A percentile compares a stretch with the other conserved stretches of the same genome.
phyloP scores from a whole-genome alignment of 352 stramenopile genomes.

The Blastocystis sp. region DNA sequence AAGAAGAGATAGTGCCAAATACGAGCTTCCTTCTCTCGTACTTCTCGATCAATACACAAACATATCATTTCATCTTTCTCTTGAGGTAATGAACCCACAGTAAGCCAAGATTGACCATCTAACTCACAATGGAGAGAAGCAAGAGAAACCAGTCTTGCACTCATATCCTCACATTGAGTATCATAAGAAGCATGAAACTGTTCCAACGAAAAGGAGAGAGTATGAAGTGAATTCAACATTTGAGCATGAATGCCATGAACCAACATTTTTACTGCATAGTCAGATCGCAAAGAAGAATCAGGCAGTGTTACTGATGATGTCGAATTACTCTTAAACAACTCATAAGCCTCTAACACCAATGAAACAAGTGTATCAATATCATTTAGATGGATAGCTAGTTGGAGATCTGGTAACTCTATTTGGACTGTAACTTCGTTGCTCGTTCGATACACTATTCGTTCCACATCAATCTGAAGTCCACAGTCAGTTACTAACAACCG shows the following conservation, averaged over 20 bases:
- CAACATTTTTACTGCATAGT: background rate
- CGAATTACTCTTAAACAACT: background rate
- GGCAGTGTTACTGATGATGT: background rate
- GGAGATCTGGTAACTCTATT: background rate
- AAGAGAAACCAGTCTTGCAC: background rate
- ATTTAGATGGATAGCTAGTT: background rate
- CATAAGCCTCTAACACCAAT: background rate
- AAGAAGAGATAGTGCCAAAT: background rate
- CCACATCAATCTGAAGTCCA: background rate
- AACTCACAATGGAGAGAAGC: background rate
- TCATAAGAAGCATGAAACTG: background rate
- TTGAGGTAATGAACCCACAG: background rate
- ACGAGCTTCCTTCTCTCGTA: background rate
- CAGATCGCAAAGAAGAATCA: background rate
- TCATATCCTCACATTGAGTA: background rate
- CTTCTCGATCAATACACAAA: constrained; percentile 27
- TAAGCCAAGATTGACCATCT: background rate
- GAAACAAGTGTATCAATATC: background rate
- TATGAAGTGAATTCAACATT: background rate
- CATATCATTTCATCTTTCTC: background rate
- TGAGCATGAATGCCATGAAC: background rate
- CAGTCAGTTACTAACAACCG: constrained; percentile 36
- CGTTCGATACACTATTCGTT: background rate
- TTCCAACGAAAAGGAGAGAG: background rate
- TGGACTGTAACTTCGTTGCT: background rate